Conservation (phyloP, 2,329 filamentous ascomycete genomes). For the Verticillium nubilum region DNA sequence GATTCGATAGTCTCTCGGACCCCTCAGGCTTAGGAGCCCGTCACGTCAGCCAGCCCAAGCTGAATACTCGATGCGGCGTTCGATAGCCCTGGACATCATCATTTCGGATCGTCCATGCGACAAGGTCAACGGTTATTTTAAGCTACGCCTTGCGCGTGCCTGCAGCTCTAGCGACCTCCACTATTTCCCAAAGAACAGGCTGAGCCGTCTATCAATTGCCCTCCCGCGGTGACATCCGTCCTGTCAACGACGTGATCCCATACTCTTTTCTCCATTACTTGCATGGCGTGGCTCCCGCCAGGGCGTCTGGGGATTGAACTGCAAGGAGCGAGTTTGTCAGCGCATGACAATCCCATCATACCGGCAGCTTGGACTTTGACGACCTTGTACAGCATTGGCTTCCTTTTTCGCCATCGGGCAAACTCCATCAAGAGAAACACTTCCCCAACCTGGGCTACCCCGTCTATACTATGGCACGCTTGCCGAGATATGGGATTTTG, state of each 20-base stretch:
- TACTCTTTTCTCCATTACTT: background rate
- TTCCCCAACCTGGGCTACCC: background rate
- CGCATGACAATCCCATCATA: background rate
- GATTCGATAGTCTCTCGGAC: background rate
- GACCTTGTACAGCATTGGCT: background rate
- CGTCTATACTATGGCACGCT: background rate
- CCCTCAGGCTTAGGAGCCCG: background rate
- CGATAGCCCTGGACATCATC: background rate
- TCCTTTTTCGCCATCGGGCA: background rate
- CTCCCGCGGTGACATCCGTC: background rate
- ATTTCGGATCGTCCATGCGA: background rate
- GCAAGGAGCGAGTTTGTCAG: background rate
- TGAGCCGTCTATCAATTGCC: background rate
- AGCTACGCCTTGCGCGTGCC: background rate
- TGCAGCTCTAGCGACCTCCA: background rate
- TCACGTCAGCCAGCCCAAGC: background rate
- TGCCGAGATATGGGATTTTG: background rate
- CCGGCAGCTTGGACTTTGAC: background rate
- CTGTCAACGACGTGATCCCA: background rate
- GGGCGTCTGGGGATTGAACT: background rate
- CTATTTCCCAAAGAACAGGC: background rate
- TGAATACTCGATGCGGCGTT: background rate
- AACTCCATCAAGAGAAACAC: background rate
- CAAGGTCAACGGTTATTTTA: background rate
- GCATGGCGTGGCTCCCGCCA: background rate